Evolutionary conservation across 2,329 filamentous ascomycete genomes (phyloP).

Genomic region (Parascedosporium putredinis): DNA sequence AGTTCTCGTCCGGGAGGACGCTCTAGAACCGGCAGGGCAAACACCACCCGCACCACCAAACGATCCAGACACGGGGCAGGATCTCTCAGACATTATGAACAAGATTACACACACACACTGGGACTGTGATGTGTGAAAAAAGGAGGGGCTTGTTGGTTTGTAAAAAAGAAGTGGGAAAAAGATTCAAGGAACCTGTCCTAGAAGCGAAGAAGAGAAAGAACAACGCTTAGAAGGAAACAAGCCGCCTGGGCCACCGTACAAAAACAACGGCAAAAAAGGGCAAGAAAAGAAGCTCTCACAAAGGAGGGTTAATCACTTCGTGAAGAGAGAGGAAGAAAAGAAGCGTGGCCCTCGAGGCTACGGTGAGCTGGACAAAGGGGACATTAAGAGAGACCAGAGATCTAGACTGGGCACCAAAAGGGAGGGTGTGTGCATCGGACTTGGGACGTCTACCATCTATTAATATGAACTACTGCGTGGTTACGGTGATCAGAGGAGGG

Average conservation of each 20-base stretch:
- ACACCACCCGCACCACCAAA: slow-evolving; percentile 17
- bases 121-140: not conserved
- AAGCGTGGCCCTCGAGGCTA: slow-evolving; percentile 3
- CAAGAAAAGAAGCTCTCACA: not conserved
- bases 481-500: too few species aligned
- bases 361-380: not conserved
- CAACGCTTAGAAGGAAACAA: not conserved
- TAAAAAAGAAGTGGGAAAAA: too few species aligned
- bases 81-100: slow-evolving; percentile 20
- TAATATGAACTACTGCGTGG: slow-evolving; percentile 2
- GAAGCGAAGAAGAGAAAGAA: slow-evolving; percentile 1
- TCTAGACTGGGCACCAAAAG: too few species aligned
- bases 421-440: too few species aligned
- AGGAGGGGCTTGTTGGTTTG: too few species aligned
- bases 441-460: not conserved
- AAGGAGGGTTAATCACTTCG: not conserved
- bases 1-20: slow-evolving; percentile 9
- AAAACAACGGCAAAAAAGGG: too few species aligned
- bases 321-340: not conserved
- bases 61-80: slow-evolving; percentile 23
- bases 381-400: not conserved
- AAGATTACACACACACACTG: not conserved
- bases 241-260: slow-evolving; percentile 6
- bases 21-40: slow-evolving; percentile 5
- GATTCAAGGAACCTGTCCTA: slow-evolving; percentile 5